Evolutionary conservation across 345 rosid species (phyloP), one percentile per base, ranked within the genome.

Genomic region (Chamaenerion angustifolium): DNA sequence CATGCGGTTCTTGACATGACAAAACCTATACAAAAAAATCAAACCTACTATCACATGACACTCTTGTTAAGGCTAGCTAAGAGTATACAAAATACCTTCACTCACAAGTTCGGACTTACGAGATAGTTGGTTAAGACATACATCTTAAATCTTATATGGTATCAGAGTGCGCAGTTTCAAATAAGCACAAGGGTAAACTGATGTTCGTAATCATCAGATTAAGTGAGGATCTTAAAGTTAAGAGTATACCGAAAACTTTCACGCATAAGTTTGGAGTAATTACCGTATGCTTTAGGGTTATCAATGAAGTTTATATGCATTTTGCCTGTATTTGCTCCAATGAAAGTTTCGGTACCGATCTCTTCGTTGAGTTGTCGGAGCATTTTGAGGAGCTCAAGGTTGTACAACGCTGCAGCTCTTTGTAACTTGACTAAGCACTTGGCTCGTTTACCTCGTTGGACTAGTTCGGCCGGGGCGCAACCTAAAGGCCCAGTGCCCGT

Each of bases 401-500:
- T 79, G 50, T 54, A 85, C 50, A 81, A 46, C 25, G 56, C 46
- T 4, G 94, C 78, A n/a, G 95, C 94, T 53, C 56, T 65, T 56
- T 79, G 69, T 49, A 90, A 64, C 42, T 81, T 80, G 0, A 53
- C 18, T 0, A 78, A 65, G 46, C 95, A 89, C 52, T 75, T 64
- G 2, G 94, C 90, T 41, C 59, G 72, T 13, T 63, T 59, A 68
- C 86, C 48, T 55, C 90, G 54, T 67, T 56, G 37, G 2, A 82
- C 95, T 43, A 75, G 51, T 48, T 85, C 97, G 0, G 90, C 81
- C 0, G 94, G 97, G 18, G 71, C 90, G 52, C 97, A 89, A 0
- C 94, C 95, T 56, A 89, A 3, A 10, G 94, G 97, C 47, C 97
- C 94, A 0, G 86, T 79, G 11, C 95, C 97, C 0, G 90, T 85